A percentile compares a stretch with the other conserved stretches of the same genome.
These are phyloP conservation scores for Achaetomiella virescens DNA, from an alignment of 495 filamentous ascomycete genomes.

Conservation along the genomic window DNA sequence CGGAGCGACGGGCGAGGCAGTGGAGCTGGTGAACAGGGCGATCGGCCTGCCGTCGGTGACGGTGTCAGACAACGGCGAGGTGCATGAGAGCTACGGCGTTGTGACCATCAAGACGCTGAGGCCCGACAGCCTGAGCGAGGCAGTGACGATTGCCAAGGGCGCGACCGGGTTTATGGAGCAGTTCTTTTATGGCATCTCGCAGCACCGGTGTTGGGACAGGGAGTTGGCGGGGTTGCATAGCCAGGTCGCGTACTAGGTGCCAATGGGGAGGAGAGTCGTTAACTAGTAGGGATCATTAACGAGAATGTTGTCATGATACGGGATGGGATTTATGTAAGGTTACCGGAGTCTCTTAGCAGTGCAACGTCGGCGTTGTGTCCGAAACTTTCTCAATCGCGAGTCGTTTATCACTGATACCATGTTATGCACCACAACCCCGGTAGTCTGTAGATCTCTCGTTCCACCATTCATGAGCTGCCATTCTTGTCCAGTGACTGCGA, in stretches of 20 bases:
- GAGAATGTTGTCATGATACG: no score
- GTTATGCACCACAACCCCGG: no score
- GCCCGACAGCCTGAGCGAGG: constrained; percentile 51
- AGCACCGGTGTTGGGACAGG: constrained; percentile 63
- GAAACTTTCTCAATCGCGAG: no score
- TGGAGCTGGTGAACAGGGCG: constrained; percentile 54
- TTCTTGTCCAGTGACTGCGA: no score
- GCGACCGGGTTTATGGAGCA: constrained; percentile 56
- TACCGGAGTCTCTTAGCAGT: no score
- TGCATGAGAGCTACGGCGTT: constrained; percentile 63
- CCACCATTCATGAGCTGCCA: no score
- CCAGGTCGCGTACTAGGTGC: constrained; percentile 45
- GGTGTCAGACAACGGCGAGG: constrained; percentile 43
- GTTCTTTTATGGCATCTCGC: constrained; percentile 59
- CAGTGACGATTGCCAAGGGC: constrained; percentile 53
- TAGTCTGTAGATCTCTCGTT: no score
- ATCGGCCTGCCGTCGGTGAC: constrained; percentile 50
- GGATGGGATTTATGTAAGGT: no score
- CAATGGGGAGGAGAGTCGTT: no score
- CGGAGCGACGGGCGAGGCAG: constrained; percentile 65
- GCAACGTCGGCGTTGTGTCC: no score
- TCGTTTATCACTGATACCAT: no score
- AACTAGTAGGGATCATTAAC: no score
- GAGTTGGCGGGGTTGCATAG: constrained; percentile 62
- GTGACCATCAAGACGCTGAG: constrained; percentile 50